Conservation (phyloP, 225 moss, liverwort and hornwort species). For the Rhytidiadelphus loreus region DNA sequence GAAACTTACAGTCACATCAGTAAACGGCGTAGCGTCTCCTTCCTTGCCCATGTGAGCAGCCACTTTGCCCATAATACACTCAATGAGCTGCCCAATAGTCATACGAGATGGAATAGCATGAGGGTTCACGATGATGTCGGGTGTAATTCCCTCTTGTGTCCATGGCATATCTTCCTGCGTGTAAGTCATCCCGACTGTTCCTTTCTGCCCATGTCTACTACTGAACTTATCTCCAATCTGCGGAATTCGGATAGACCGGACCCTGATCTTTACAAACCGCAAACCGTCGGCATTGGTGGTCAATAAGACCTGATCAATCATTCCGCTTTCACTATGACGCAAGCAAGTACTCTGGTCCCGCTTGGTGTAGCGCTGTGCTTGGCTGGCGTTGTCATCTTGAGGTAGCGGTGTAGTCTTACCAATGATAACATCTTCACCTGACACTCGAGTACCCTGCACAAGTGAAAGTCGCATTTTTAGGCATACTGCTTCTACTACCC, state of each 20-base stretch:
- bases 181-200: conserved; percentile 99
- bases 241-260: conserved; percentile 94
- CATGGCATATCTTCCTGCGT: conserved; percentile 99
- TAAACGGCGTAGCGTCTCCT: conserved; percentile 98
- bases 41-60: conserved; percentile 99
- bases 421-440: conserved; percentile 98
- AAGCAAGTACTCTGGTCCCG: conserved; percentile 97
- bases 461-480: neutral
- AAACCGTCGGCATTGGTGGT: conserved; percentile 98
- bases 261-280: conserved; percentile 96
- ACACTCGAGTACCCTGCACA: conserved; percentile 84
- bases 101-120: conserved; percentile 99
- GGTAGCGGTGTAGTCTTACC: conserved; percentile 97
- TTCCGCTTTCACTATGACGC: conserved; percentile 98
- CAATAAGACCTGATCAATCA: conserved; percentile 96
- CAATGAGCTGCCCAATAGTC: conserved; percentile 99
- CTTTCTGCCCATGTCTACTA: conserved; percentile 97
- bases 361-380: conserved; percentile 93
- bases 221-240: conserved; percentile 99
- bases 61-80: conserved; percentile 99
- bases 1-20: conserved; percentile 80
- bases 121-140: conserved; percentile 96
- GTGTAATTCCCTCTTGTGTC: conserved; percentile 99
- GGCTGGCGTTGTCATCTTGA: conserved; percentile 92
- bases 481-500: neutral